Conservation (phyloP, 2,329 filamentous ascomycete genomes). For the Verticillium isaacii region DNA sequence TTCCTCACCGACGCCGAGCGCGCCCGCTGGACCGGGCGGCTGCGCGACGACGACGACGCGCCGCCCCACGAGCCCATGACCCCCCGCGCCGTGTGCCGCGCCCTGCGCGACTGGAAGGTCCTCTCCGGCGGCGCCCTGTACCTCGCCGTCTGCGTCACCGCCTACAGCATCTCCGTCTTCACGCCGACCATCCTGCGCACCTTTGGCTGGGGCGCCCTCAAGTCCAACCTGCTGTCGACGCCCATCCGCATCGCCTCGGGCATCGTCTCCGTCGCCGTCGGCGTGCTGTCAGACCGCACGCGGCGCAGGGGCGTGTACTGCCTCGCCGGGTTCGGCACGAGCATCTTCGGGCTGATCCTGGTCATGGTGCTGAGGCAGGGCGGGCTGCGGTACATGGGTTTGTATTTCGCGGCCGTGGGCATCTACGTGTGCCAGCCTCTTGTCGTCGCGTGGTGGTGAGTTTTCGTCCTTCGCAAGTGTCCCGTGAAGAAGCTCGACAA, state of each 20-base stretch:
- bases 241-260: slow-evolving; percentile 21
- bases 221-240: slow-evolving; percentile 24
- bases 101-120: slow-evolving; percentile 44
- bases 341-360: slow-evolving; percentile 27
- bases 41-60: slow-evolving; percentile 12
- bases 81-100: slow-evolving; percentile 42
- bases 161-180: slow-evolving; percentile 25
- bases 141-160: slow-evolving; percentile 20
- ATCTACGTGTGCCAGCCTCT: slow-evolving; percentile 25
- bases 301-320: slow-evolving; percentile 18
- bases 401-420: slow-evolving; percentile 11
- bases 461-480: neutral
- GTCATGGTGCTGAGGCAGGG: slow-evolving; percentile 29
- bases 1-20: slow-evolving; percentile 15
- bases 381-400: slow-evolving; percentile 23
- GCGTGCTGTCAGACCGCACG: slow-evolving; percentile 18
- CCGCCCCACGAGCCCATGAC: slow-evolving; percentile 16
- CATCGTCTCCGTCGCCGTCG: slow-evolving; percentile 24
- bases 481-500: too few species aligned
- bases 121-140: slow-evolving; percentile 34
- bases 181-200: slow-evolving; percentile 27
- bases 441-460: slow-evolving; percentile 36
- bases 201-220: slow-evolving; percentile 23
- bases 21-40: slow-evolving; percentile 11
- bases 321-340: slow-evolving; percentile 15